phyloP scores from a whole-genome alignment of 352 stramenopile genomes.

The Phytophthora pinifolia region DNA sequence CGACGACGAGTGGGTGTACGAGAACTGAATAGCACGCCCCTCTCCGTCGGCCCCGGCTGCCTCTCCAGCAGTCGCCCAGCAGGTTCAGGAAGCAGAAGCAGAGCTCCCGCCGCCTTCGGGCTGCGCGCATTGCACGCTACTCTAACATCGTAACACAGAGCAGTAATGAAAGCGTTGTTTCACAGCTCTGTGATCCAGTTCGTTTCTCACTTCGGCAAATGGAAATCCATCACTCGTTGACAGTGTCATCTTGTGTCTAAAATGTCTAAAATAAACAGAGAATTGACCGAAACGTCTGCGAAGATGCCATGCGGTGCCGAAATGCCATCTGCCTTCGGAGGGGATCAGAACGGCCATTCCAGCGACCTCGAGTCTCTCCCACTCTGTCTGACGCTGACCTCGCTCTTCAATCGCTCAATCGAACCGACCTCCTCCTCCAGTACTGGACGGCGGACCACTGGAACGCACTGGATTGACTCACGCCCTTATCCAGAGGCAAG shows the following conservation, averaged over 20 bases:
- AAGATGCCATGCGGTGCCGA: slow-evolving; percentile 14
- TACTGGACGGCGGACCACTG: slow-evolving; percentile 5
- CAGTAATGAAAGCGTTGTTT: slow-evolving; percentile 16
- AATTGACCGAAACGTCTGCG: slow-evolving; percentile 22
- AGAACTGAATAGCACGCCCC: slow-evolving; percentile 65
- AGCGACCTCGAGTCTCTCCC: slow-evolving; percentile 20
- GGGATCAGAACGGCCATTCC: slow-evolving; percentile 17
- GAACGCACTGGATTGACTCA: too few relatives aligned
- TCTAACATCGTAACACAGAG: slow-evolving; percentile 1
- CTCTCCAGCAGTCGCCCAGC: neutral
- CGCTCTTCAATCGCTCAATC: too few relatives aligned
- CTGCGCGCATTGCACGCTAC: slow-evolving; percentile 19
- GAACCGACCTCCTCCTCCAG: too few relatives aligned
- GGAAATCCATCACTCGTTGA: too few relatives aligned
- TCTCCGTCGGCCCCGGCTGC: neutral
- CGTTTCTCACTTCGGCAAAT: neutral
- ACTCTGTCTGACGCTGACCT: too few relatives aligned
- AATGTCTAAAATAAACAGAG: too few relatives aligned
- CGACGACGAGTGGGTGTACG: slow-evolving; percentile 96
- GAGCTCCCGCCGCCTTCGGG: slow-evolving; percentile 10
- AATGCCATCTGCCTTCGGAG: neutral
- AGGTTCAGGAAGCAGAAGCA: slow-evolving; percentile 1
- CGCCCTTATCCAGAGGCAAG: neutral
- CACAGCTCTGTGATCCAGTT: slow-evolving; percentile 6
- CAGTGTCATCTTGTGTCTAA: too few relatives aligned